Conservation (phyloP, 192 early-diverging fungal species). For the Linnemannia schmuckeri region DNA sequence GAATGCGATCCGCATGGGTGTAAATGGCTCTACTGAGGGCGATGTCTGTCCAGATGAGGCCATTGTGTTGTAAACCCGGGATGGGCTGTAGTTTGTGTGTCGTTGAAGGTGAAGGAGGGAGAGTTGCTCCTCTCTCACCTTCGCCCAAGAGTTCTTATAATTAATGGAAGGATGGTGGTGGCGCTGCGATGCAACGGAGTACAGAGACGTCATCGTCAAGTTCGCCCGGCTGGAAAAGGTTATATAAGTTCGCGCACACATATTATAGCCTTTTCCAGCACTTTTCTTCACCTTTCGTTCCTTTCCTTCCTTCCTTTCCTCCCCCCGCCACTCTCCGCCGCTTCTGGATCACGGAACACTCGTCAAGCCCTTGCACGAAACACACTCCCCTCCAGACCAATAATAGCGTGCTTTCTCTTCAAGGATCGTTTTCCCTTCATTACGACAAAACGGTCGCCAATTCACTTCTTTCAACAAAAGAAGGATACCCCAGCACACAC, state of each 20-base stretch:
- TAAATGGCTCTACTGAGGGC: conserved; percentile 3
- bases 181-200: background rate
- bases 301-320: conserved; percentile 13
- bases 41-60: conserved; percentile 2
- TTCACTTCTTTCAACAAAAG: background rate
- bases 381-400: conserved; percentile 9
- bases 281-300: conserved; percentile 6
- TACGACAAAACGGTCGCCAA: background rate
- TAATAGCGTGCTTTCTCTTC: background rate
- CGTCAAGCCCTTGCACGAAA: conserved; percentile 1
- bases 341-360: conserved; percentile 3
- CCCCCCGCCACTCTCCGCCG: background rate
- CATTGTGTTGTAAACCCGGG: background rate
- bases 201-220: background rate
- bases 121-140: background rate
- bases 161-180: background rate
- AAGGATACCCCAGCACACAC: conserved; percentile 7
- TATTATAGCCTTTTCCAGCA: background rate
- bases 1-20: conserved; percentile 77
- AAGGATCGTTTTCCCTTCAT: background rate
- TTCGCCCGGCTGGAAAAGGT: background rate
- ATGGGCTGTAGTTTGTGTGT: background rate
- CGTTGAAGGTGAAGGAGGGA: background rate
- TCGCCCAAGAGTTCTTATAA: background rate
- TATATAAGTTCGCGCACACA: background rate